Evolutionary conservation across 2,329 filamentous ascomycete genomes (phyloP).

Genomic region (Tothia fuscella): DNA sequence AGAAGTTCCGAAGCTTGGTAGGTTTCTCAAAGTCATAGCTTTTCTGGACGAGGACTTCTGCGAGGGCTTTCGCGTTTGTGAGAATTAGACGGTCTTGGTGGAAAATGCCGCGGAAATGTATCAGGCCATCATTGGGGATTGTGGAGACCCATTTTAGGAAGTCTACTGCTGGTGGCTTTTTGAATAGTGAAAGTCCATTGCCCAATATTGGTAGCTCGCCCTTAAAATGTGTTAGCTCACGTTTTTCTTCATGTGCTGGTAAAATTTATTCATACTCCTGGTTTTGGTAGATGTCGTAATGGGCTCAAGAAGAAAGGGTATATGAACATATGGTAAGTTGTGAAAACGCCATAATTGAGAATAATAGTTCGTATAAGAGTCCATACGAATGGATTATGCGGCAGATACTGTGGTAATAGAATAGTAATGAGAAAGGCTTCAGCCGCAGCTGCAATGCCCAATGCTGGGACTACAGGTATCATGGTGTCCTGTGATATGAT

Average conservation of each 20-base stretch:
- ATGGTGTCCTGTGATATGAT: too few relatives aligned
- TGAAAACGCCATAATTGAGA: not conserved
- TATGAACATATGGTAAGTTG: conserved; percentile 9
- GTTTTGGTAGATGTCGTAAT: conserved; percentile 27
- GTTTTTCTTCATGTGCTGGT: not conserved
- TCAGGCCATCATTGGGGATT: conserved; percentile 29
- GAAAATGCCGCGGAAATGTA: conserved; percentile 28
- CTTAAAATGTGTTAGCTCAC: not conserved
- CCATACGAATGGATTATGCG: conserved; percentile 10
- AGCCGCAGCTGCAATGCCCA: conserved; percentile 6
- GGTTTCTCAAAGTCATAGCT: conserved; percentile 45
- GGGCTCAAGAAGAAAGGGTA: conserved; percentile 20
- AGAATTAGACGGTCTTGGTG: conserved; percentile 26
- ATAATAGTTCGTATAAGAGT: conserved; percentile 4
- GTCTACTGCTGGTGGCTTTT: conserved; percentile 22
- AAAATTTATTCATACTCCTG: conserved; percentile 13
- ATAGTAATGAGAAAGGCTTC: conserved; percentile 7
- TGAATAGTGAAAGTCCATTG: conserved; percentile 24
- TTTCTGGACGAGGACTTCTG: conserved; percentile 41
- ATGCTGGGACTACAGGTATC: not conserved
- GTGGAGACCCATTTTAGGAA: conserved; percentile 26
- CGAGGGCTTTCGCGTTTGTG: conserved; percentile 29
- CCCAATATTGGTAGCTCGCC: conserved; percentile 20
- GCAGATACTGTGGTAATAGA: conserved; percentile 8
- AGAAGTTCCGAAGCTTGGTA: conserved; percentile 28